A percentile compares a stretch with the other conserved stretches of the same genome.
phyloP scores from a whole-genome alignment of 441 rosid genomes.

The Biscutella laevigata region DNA sequence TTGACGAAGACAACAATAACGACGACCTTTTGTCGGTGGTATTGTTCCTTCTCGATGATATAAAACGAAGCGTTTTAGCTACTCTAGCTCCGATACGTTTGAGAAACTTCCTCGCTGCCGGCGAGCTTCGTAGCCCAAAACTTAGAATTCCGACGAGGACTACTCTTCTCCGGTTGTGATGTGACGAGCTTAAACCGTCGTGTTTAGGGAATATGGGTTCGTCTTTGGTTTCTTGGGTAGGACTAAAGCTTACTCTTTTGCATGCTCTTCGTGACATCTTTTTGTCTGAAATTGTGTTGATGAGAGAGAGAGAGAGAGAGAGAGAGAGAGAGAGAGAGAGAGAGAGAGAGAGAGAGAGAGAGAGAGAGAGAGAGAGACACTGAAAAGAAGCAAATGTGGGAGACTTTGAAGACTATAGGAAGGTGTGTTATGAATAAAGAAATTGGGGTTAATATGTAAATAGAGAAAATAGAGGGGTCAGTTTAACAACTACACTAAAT shows the following conservation, averaged over 20 bases:
- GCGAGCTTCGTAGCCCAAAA: conserved; percentile 36
- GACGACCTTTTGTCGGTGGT: conserved; percentile 15
- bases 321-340: not conserved
- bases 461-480: conserved; percentile 2
- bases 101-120: conserved; percentile 40
- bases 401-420: conserved; percentile 19
- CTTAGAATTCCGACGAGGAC: conserved; percentile 33
- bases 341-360: no score
- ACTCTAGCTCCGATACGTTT: conserved; percentile 53
- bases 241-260: conserved; percentile 61
- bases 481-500: conserved; percentile 7
- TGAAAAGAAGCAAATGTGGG: conserved; percentile 6
- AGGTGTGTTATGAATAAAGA: not conserved
- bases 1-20: conserved; percentile 13
- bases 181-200: conserved; percentile 23
- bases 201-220: conserved; percentile 34
- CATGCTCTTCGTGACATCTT: conserved; percentile 43
- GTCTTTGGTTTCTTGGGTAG: conserved; percentile 35
- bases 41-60: conserved; percentile 42
- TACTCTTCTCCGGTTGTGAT: conserved; percentile 32
- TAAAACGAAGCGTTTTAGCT: conserved; percentile 39
- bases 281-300: conserved; percentile 11
- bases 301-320: not conserved
- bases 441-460: conserved; percentile 1
- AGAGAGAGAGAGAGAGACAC: no score